A percentile compares a stretch with the other conserved stretches of the same genome.
These are phyloP conservation scores for Sungouiozyma intestinalis DNA, from an alignment of 805 yeast species.

Conservation along the genomic window DNA sequence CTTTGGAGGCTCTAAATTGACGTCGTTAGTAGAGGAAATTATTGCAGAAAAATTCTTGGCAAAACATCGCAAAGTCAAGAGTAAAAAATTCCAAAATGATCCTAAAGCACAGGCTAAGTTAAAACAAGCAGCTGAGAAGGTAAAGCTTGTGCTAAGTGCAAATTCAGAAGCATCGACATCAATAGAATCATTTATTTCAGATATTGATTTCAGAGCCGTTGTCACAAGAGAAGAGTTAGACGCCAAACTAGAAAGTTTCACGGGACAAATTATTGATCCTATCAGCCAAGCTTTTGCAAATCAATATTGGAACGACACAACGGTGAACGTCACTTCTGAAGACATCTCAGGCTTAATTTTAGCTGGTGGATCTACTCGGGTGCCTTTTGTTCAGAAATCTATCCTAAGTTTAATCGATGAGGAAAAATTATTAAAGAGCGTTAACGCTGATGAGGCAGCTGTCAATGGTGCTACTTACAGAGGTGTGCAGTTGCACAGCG, in stretches of 20 bases:
- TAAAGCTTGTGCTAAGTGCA: constrained; percentile 79
- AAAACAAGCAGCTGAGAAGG: constrained; percentile 79
- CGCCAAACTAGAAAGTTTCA: constrained; percentile 18
- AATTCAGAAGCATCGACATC: constrained; percentile 69
- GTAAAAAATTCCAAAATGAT: constrained; percentile 34
- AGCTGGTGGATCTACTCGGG: constrained; percentile 85
- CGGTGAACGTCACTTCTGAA: constrained; percentile 17
- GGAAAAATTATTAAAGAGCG: constrained; percentile 61
- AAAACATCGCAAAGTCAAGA: constrained; percentile 29
- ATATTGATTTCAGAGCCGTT: constrained; percentile 56
- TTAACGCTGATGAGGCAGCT: constrained; percentile 92
- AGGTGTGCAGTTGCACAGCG: constrained; percentile 64
- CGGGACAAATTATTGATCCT: constrained; percentile 40
- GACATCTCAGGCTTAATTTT: constrained; percentile 59
- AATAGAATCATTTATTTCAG: constrained; percentile 65
- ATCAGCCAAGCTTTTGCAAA: constrained; percentile 39
- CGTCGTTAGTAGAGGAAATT: constrained; percentile 51
- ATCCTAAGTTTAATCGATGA: constrained; percentile 46
- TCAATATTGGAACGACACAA: constrained; percentile 23
- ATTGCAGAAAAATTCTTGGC: constrained; percentile 50
- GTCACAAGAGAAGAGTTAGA: constrained; percentile 82
- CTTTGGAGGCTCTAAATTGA: constrained; percentile 70
- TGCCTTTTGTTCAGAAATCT: constrained; percentile 72
- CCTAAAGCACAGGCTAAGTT: constrained; percentile 56
- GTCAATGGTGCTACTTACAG: constrained; percentile 83